These are phyloP conservation scores for Phascolomyces articulosus DNA, from an alignment of 371 early-diverging fungal genomes.

Conservation along the genomic window DNA sequence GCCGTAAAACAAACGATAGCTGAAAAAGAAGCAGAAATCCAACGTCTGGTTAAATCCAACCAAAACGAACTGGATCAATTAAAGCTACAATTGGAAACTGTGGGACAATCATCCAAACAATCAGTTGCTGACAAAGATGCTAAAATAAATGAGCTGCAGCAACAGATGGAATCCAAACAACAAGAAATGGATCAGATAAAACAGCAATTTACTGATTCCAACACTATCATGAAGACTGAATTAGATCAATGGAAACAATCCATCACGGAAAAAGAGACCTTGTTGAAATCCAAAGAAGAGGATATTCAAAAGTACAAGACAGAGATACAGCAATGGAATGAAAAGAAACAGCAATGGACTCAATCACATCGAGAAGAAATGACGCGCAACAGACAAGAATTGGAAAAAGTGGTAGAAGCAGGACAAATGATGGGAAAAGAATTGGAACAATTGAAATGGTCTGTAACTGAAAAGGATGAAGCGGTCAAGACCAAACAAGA, in stretches of 20 bases:
- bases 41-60: not conserved
- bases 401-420: not conserved
- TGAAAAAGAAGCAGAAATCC: not conserved
- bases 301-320: not conserved
- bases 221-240: not conserved
- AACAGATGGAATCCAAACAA: not conserved
- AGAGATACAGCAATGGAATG: not conserved
- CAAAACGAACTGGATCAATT: not conserved
- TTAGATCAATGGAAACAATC: not conserved
- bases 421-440: not conserved
- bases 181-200: not conserved
- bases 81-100: not conserved
- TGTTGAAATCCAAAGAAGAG: not conserved
- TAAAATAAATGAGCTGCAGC: not conserved
- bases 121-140: not conserved
- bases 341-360: not conserved
- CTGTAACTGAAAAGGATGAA: not conserved
- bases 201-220: not conserved
- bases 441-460: not conserved
- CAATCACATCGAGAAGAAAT: not conserved
- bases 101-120: not conserved
- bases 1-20: not conserved
- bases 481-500: not conserved
- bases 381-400: not conserved
- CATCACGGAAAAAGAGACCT: not conserved